Percentiles rank a stretch among this genome's conserved stretches.
phyloP scores from a whole-genome alignment of 108 stramenopile species.

The Aurantiochytrium sp. region DNA sequence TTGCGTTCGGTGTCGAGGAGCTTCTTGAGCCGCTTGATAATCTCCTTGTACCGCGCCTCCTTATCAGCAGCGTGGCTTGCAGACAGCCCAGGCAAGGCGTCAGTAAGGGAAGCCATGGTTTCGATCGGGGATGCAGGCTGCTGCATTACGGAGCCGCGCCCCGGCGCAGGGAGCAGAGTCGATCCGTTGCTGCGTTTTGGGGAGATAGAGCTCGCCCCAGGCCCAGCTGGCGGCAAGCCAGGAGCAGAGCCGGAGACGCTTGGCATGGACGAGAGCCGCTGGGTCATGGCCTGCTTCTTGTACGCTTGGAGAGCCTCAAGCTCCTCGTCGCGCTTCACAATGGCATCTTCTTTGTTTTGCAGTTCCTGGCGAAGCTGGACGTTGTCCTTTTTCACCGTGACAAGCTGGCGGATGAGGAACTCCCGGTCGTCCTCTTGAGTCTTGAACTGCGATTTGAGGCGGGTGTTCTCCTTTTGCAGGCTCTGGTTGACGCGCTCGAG shows the following conservation, averaged over 20 bases:
- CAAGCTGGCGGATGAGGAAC: constrained; percentile 61
- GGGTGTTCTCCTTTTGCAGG: constrained; percentile 45
- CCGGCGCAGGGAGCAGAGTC: not conserved
- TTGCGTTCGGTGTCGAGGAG: constrained; percentile 54
- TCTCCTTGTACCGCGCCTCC: constrained; percentile 50
- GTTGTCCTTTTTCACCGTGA: constrained; percentile 60
- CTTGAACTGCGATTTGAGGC: constrained; percentile 55
- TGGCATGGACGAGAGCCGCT: not conserved
- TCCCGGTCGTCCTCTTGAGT: constrained; percentile 61
- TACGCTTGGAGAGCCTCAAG: constrained; percentile 30
- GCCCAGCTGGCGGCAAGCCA: not conserved
- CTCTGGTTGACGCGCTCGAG: constrained; percentile 52
- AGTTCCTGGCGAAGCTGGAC: constrained; percentile 51
- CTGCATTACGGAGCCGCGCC: constrained; percentile 1
- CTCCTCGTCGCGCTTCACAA: constrained; percentile 40
- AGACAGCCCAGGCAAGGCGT: not conserved
- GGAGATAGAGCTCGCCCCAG: not conserved
- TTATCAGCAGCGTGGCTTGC: not conserved
- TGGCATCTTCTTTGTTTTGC: constrained; percentile 38
- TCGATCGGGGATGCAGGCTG: not conserved
- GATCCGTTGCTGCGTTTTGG: not conserved
- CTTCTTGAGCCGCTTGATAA: constrained; percentile 54
- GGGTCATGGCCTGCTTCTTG: constrained; percentile 38
- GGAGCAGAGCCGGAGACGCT: not conserved
- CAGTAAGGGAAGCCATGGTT: constrained; percentile 17